phyloP scores from a whole-genome alignment of 2,329 filamentous ascomycete genomes.

The Atkinsonella hypoxylon region DNA sequence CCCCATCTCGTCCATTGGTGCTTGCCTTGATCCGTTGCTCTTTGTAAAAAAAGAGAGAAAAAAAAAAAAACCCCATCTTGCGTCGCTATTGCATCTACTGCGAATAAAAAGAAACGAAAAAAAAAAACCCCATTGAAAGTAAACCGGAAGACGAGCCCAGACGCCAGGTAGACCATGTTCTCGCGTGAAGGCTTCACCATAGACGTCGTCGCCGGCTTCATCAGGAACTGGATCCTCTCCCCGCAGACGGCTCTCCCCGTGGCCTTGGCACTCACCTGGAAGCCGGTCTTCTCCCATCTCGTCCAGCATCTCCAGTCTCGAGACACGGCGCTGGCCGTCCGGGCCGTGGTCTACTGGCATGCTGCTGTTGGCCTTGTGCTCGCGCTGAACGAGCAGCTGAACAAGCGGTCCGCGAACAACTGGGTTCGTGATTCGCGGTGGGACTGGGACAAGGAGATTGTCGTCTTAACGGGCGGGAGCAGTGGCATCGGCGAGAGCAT shows the following conservation, averaged over 20 bases:
- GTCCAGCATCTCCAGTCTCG: not conserved
- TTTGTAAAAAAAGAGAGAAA: too few species aligned
- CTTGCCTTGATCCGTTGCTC: too few species aligned
- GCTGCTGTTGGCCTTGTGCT: slow-evolving; percentile 9
- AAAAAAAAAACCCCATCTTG: too few species aligned
- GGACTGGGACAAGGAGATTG: slow-evolving; percentile 26
- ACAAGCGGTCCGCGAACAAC: slow-evolving; percentile 15
- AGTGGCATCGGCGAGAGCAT: slow-evolving; percentile 26
- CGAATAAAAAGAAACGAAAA: too few species aligned
- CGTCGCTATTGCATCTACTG: too few species aligned
- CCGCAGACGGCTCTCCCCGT: slow-evolving; percentile 10
- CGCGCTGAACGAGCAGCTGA: slow-evolving; percentile 13
- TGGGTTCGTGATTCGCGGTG: slow-evolving; percentile 13
- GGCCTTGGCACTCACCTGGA: slow-evolving; percentile 8
- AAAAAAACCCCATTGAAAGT: too few species aligned
- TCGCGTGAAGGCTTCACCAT: slow-evolving; percentile 16
- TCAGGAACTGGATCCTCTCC: slow-evolving; percentile 12
- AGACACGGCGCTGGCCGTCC: not conserved
- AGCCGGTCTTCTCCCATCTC: slow-evolving; percentile 6
- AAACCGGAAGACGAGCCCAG: too few species aligned
- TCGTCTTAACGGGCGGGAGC: slow-evolving; percentile 27
- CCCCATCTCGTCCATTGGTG: too few species aligned
- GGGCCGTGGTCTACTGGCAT: slow-evolving; percentile 4
- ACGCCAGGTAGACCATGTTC: too few species aligned
- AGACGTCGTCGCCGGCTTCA: slow-evolving; percentile 11